A percentile compares a stretch with the other conserved stretches of the same genome.
Evolutionary conservation across 1,139 yeast genomes (phyloP).

Genomic region (Magnusiomyces magnusii): DNA sequence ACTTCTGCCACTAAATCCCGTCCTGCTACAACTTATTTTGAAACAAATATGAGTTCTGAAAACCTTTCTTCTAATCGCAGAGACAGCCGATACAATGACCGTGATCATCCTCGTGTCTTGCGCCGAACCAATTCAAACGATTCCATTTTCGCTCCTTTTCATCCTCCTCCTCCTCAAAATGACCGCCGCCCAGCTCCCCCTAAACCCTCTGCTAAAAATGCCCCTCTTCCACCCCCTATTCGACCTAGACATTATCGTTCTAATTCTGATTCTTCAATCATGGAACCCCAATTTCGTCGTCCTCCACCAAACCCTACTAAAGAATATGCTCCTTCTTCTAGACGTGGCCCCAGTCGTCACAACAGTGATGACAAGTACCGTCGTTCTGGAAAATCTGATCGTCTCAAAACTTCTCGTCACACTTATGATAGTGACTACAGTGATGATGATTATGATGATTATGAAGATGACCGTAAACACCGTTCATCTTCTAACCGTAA

Average conservation of each 20-base stretch:
- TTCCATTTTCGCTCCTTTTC: constrained; percentile 11
- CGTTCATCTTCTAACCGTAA: neutral
- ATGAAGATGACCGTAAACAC: neutral
- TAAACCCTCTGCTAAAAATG: neutral
- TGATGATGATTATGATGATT: neutral
- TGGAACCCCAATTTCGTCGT: constrained; percentile 19
- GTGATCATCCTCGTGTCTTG: neutral
- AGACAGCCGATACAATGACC: neutral
- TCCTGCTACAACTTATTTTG: neutral
- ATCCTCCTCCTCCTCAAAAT: neutral
- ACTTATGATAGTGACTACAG: constrained; percentile 4
- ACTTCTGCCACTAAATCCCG: neutral
- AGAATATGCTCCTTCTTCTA: neutral
- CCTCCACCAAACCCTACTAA: constrained; percentile 4
- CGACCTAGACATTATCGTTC: constrained; percentile 18
- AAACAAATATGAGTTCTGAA: neutral
- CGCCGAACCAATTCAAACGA: constrained; percentile 15
- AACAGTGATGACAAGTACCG: neutral
- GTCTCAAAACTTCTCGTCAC: neutral
- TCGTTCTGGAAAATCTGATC: constrained; percentile 5
- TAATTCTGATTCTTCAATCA: constrained; percentile 27
- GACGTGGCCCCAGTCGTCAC: constrained; percentile 6
- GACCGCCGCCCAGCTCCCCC: constrained; percentile 1
- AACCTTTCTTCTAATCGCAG: neutral
- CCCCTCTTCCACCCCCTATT: constrained; percentile 1